Conservation (phyloP, 2,329 filamentous ascomycete species). For the Verticillium nubilum region DNA sequence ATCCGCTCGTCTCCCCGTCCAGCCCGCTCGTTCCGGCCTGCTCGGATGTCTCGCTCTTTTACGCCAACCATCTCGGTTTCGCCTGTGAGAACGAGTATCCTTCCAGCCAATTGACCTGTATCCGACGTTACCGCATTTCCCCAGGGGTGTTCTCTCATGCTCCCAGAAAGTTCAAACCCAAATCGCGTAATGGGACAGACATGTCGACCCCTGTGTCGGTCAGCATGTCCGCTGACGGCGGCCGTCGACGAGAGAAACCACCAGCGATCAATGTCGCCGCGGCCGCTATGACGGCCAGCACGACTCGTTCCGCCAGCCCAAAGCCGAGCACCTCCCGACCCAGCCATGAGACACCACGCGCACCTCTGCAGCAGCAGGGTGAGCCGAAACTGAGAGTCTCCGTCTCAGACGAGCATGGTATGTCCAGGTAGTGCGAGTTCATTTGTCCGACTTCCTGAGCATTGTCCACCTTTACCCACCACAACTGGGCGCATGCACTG, state of each 20-base stretch:
- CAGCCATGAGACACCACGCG: background rate
- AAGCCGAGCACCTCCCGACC: background rate
- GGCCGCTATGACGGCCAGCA: conserved; percentile 2
- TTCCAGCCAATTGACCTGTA: background rate
- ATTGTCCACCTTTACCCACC: background rate
- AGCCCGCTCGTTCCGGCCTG: background rate
- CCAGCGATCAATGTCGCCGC: background rate
- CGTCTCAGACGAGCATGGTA: background rate
- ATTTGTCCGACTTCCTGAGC: background rate
- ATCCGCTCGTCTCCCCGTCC: background rate
- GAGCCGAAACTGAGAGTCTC: background rate
- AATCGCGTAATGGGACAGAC: conserved; percentile 11
- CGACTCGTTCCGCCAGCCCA: background rate
- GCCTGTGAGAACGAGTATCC: background rate
- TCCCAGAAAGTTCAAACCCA: background rate
- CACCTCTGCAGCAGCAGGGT: background rate
- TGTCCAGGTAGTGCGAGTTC: background rate
- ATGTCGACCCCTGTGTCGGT: conserved; percentile 10
- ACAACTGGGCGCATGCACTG: background rate
- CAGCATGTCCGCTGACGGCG: conserved; percentile 8
- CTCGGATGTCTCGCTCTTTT: background rate
- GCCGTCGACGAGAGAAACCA: background rate
- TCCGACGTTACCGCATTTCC: background rate
- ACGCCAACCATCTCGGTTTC: background rate
- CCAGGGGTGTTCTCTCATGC: background rate